phyloP scores from a whole-genome alignment of 495 filamentous ascomycete species.

The Neurospora cerealis region DNA sequence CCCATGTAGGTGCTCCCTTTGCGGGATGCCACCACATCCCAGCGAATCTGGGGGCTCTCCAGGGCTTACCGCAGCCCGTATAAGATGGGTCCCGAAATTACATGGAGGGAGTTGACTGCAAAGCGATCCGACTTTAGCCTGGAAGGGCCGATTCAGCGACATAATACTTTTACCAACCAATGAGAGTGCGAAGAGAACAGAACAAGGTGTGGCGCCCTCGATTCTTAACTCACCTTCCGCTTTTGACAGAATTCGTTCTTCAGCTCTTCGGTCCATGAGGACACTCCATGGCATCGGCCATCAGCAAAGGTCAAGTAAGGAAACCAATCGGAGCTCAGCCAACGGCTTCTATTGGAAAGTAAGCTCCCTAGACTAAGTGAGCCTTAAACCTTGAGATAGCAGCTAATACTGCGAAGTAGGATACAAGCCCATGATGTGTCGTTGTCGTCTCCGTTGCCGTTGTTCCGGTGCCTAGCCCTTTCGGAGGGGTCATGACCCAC shows the following conservation, averaged over 20 bases:
- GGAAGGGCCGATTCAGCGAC: slow-evolving; percentile 30
- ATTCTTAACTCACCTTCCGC: neutral
- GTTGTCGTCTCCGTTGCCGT: neutral
- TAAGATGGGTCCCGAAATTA: slow-evolving; percentile 22
- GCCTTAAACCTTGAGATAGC: neutral
- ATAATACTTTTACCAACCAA: slow-evolving; percentile 23
- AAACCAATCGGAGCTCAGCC: neutral
- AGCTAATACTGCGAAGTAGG: neutral
- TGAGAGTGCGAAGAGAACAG: slow-evolving; percentile 18
- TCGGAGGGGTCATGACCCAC: neutral
- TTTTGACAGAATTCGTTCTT: neutral
- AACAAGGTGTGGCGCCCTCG: slow-evolving; percentile 28
- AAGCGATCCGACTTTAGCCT: slow-evolving; percentile 24
- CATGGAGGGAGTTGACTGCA: neutral
- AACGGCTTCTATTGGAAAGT: neutral
- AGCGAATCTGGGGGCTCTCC: slow-evolving; percentile 24
- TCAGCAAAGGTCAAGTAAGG: slow-evolving; percentile 5
- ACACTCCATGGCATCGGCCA: neutral
- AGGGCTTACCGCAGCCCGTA: slow-evolving; percentile 12
- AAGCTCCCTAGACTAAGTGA: neutral
- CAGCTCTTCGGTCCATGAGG: neutral
- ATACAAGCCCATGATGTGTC: neutral
- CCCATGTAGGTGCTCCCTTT: slow-evolving; percentile 1
- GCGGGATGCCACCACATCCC: slow-evolving; percentile 24
- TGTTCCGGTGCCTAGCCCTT: neutral